Conservation (phyloP, 2,329 filamentous ascomycete genomes). For the Xylariaceae sp. region DNA sequence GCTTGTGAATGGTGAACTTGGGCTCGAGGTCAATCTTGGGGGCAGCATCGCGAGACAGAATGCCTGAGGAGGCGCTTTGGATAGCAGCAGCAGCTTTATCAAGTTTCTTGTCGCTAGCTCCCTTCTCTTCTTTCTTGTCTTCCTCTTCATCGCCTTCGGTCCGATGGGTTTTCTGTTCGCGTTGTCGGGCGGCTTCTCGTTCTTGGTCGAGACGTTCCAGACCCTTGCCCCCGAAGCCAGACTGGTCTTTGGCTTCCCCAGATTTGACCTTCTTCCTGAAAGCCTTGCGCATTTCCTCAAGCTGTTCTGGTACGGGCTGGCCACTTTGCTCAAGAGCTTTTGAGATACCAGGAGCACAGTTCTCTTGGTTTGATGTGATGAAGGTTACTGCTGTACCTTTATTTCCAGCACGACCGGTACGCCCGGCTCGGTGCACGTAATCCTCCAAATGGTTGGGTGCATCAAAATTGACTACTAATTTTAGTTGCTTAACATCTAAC, state of each 20-base stretch:
- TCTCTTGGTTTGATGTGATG: conserved; percentile 86
- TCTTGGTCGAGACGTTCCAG: conserved; percentile 89
- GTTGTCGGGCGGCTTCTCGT: conserved; percentile 79
- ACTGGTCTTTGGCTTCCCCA: conserved; percentile 84
- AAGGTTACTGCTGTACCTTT: conserved; percentile 95
- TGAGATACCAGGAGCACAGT: conserved; percentile 81
- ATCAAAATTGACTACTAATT: conserved; percentile 94
- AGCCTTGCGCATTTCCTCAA: conserved; percentile 63
- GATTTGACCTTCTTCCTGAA: conserved; percentile 90
- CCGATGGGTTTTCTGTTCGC: conserved; percentile 86
- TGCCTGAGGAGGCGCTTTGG: conserved; percentile 58
- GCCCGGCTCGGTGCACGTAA: conserved; percentile 91
- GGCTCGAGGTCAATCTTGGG: conserved; percentile 46
- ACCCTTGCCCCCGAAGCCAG: conserved; percentile 92
- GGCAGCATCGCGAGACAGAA: conserved; percentile 51
- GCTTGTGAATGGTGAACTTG: conserved; percentile 71
- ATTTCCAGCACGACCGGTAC: conserved; percentile 91
- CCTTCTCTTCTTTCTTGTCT: conserved; percentile 65
- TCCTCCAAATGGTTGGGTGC: conserved; percentile 93
- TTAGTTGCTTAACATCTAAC: conserved; percentile 92
- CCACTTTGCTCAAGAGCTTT: conserved; percentile 93
- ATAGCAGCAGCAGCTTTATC: conserved; percentile 66
- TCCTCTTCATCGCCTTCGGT: conserved; percentile 83
- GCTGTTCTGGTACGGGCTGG: conserved; percentile 71
- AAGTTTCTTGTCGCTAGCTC: conserved; percentile 66